Evolutionary conservation across 1,139 yeast species (phyloP), one percentile per base, ranked within the genome.

Genomic region (Hyphopichia khmerensis): DNA sequence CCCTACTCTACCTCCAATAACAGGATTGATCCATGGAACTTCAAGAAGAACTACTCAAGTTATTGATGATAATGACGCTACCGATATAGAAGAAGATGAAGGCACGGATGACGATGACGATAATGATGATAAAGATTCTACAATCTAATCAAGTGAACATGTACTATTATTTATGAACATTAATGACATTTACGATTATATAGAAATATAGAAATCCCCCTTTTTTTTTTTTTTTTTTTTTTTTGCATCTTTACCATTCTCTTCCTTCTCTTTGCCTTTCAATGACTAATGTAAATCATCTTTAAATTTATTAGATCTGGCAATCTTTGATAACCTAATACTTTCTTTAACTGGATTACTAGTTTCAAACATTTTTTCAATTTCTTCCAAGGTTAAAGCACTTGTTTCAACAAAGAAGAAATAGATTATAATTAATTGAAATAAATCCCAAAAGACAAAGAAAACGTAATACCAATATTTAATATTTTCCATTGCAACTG

Each of bases 1-100:
- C 24, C 47, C 64, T 3, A 48, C 48, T 23, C 52, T 69, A 30
- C 76, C 74, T 3, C 70, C 71, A 11, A 59, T 69, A 21, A 48
- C 65, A 9, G 70, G 72, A n/a, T 45, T 65, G 36, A 53, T 60
- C 11, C 51, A 52, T 24, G 33, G 33, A 3, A 11, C 27, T 18
- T 3, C 27, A 10, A 18, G 36, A 19, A 21, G 27, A 16, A 11
- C n/a, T n/a, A 32, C 34, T 9, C 21, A 11, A 9, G 44, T 44
- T 36, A 40, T 41, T 24, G 53, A 65, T 21, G 67, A 64, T 36
- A 55, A 61, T 42, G 60, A 62, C 43, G 64, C 42, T 11, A 47
- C 48, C 9, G 49, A 40, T 32, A 39, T 39, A n/a, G 50, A 48
- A 29, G 43, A 44, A 29, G 29, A 21, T 21, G 50, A 47, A 24